Evolutionary conservation across 495 filamentous ascomycete species (phyloP), one percentile per base, ranked within the genome.

Genomic region (Aspergillus avenaceus): DNA sequence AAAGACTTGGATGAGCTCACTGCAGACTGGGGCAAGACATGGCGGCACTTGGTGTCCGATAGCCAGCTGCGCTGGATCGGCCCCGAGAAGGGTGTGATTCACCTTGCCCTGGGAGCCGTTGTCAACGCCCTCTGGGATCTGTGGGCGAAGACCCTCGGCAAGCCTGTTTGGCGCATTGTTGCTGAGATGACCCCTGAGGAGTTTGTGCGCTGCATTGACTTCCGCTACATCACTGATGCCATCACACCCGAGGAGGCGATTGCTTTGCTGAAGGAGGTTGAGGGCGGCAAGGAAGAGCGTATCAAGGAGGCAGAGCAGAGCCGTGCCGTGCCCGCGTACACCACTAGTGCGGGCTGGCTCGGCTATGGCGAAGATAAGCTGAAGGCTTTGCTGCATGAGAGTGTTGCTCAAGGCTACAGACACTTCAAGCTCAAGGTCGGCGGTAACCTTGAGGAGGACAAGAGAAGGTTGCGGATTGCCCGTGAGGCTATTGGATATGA

Each of bases 391-490:
- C 69, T 96, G 52, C 59, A 79, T 45, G 82, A 93, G 66, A 89
- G 87, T 21, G 75, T 91, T 25, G 70, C 60, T 31, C 75, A 85
- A 58, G 91, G 91, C 8, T 96, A 93, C 66, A 77, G 67, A 51
- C 85, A 96, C 69, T 96, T 96, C 75, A 96, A 96, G 78, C 63
- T 96, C 55, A 96, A 96, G 70, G 90, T 96, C 29, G 91, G 91
- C 13, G 78, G 75, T 0, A 79, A 75, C 45, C 51, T 95, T 14
- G 86, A 82, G 62, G 78, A 85, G 51, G 91, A 96, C 63, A 71
- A 77, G 54, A 65, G 73, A 27, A 73, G 91, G 1, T 70, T 96
- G 53, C 59, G 55, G 1, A 92, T 95, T 68, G 90, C 90, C 7
- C 69, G 91, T 18, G 81, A 87, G 9, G 81, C 91, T 18, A 87